Percentiles rank a stretch among this genome's conserved stretches.
Evolutionary conservation across 2,329 filamentous ascomycete species (phyloP).

Genomic region (Myriosclerotinia scirpicola): DNA sequence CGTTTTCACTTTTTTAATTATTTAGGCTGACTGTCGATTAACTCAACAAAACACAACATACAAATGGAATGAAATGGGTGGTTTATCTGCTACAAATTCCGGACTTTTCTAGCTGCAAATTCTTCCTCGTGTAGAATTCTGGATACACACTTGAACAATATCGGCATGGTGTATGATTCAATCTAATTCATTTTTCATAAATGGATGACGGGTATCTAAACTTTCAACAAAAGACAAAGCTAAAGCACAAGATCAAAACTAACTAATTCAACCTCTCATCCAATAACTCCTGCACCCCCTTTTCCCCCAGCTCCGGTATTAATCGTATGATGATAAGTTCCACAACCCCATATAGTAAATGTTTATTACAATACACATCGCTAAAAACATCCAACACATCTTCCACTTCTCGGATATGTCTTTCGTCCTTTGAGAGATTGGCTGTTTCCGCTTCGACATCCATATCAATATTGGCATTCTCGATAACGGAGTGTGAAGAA

Average conservation of each 20-base stretch:
- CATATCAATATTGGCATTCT: not conserved
- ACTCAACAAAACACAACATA: constrained; percentile 2
- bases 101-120: not conserved
- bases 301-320: constrained; percentile 79
- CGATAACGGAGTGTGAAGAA: not conserved
- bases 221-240: constrained; percentile 15
- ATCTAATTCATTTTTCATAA: not conserved
- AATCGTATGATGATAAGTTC: constrained; percentile 80
- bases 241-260: not conserved
- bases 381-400: constrained; percentile 70
- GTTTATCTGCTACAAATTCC: not conserved
- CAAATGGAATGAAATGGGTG: constrained; percentile 2
- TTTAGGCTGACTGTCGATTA: not conserved
- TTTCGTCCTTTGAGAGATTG: constrained; percentile 12
- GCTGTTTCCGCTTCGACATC: constrained; percentile 8
- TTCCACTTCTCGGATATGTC: constrained; percentile 43
- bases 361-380: constrained; percentile 89
- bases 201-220: constrained; percentile 9
- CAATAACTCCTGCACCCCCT: constrained; percentile 69
- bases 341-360: constrained; percentile 78
- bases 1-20: not conserved
- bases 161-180: not conserved
- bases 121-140: not conserved
- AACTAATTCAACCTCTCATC: constrained; percentile 63
- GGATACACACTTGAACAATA: not conserved